A percentile compares a stretch with the other conserved stretches of the same genome.
These are phyloP conservation scores for Viola pubescens DNA, from an alignment of 441 rosid genomes.

Conservation along the genomic window DNA sequence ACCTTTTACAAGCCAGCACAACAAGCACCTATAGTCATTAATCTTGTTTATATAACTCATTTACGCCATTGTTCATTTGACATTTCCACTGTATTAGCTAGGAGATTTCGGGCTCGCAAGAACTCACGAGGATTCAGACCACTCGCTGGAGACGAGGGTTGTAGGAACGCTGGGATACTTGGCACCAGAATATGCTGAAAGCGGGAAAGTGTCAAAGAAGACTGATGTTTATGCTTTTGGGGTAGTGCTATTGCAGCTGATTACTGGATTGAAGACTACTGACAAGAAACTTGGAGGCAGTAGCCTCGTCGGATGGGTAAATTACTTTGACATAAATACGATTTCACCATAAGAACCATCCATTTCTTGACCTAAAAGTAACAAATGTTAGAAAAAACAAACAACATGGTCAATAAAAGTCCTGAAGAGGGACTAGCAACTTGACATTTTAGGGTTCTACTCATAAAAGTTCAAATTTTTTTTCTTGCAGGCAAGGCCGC, in stretches of 20 bases:
- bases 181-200: constrained; percentile 66
- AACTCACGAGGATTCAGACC: constrained; percentile 53
- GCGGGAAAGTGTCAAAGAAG: constrained; percentile 59
- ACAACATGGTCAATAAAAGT: too few species aligned
- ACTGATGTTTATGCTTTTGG: constrained; percentile 71
- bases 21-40: neutral
- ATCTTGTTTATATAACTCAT: constrained; percentile 40
- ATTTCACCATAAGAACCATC: neutral
- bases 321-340: neutral
- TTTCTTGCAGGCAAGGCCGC: constrained; percentile 42
- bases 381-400: too few species aligned
- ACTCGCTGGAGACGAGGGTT: constrained; percentile 51
- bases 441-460: too few species aligned
- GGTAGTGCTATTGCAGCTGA: constrained; percentile 53
- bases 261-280: constrained; percentile 48
- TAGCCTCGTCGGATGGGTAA: constrained; percentile 67
- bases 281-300: constrained; percentile 44
- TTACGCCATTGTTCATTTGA: constrained; percentile 43
- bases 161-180: constrained; percentile 69
- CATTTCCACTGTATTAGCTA: constrained; percentile 36
- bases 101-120: constrained; percentile 77
- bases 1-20: neutral
- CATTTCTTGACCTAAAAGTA: too few species aligned
- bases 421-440: too few species aligned
- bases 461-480: neutral